Evolutionary conservation across 108 stramenopile species (phyloP).

Genomic region (Conticribra guillardii): DNA sequence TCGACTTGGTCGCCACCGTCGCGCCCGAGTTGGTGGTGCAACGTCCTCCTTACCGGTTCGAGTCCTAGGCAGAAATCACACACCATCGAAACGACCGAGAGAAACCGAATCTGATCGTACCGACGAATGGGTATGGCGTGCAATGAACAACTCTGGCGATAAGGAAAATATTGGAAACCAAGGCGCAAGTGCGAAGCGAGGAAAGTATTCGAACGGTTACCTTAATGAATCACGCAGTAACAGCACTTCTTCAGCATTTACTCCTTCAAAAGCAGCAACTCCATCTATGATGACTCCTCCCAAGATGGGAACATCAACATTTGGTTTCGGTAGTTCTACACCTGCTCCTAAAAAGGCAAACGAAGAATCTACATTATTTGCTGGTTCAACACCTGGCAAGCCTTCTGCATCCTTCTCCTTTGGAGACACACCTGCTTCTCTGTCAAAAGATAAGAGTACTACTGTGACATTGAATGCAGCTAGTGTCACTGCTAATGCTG

Average conservation of each 20-base stretch:
- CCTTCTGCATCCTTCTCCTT: neutral
- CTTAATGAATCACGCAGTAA: neutral
- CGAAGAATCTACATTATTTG: neutral
- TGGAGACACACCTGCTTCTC: neutral
- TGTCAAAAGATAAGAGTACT: neutral
- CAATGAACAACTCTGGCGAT: slow-evolving; percentile 11
- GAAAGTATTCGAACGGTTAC: slow-evolving; percentile 4
- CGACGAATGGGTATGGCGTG: slow-evolving; percentile 26
- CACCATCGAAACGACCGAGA: slow-evolving; percentile 6
- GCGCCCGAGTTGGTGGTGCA: neutral
- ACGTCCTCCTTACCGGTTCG: neutral
- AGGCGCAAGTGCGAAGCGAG: slow-evolving; percentile 9
- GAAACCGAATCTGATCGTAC: slow-evolving; percentile 4
- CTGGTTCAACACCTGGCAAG: neutral
- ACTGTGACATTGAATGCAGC: no score
- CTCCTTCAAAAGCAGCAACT: neutral
- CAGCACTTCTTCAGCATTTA: neutral
- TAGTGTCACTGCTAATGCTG: neutral
- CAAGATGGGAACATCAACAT: neutral
- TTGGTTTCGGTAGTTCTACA: neutral
- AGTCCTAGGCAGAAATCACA: slow-evolving; percentile 5
- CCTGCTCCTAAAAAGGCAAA: neutral
- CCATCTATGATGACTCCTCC: neutral
- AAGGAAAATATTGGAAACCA: slow-evolving; percentile 10
- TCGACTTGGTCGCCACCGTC: slow-evolving; percentile 4